Conservation (phyloP, 2,329 filamentous ascomycete genomes). For the Hysterium pulicare region DNA sequence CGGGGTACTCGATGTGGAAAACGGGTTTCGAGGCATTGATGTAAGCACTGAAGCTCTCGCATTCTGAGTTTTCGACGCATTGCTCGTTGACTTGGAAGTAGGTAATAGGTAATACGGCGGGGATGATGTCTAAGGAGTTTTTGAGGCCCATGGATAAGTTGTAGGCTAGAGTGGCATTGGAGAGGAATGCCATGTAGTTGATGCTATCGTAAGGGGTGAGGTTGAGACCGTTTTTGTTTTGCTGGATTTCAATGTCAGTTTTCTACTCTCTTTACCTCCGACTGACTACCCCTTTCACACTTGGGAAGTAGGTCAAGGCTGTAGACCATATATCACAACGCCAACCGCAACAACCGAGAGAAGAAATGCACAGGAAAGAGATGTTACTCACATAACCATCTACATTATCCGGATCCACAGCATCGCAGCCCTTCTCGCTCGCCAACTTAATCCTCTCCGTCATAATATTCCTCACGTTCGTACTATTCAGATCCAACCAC, state of each 20-base stretch:
- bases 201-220: conserved; percentile 58
- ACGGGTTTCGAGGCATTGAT: conserved; percentile 62
- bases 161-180: conserved; percentile 50
- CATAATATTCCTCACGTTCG: conserved; percentile 64
- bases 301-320: no score
- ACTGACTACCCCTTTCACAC: no score
- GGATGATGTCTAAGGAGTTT: conserved; percentile 62
- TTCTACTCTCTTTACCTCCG: neutral
- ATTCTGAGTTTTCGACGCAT: conserved; percentile 61
- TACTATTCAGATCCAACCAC: conserved; percentile 61
- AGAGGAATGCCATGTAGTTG: conserved; percentile 59
- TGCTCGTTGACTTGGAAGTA: conserved; percentile 70
- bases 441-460: conserved; percentile 57
- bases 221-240: conserved; percentile 60
- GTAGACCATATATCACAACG: no score
- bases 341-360: no score
- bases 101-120: conserved; percentile 48
- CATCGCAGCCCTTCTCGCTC: conserved; percentile 61
- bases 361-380: neutral
- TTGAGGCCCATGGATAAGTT: conserved; percentile 65
- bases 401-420: conserved; percentile 69
- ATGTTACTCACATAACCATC: conserved; percentile 56
- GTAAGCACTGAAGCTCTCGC: conserved; percentile 56
- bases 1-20: conserved; percentile 70
- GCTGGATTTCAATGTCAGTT: conserved; percentile 28